Base-by-base conservation (phyloP, 768 basidiomycete genomes). In the Termitomyces titanicus region DNA sequence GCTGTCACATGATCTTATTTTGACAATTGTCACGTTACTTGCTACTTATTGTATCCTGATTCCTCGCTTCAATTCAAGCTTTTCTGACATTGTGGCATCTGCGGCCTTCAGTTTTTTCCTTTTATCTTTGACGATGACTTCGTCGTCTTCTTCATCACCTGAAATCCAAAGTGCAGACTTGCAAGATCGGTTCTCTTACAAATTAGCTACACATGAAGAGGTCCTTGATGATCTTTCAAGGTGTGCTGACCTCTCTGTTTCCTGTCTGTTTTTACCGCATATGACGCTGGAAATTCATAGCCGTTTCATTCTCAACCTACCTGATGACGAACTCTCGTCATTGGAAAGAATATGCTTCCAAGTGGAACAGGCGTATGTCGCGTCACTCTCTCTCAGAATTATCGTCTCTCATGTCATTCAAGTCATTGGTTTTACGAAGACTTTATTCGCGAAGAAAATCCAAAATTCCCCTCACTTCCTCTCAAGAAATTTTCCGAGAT, bases 371-470 rank as follows among this genome's bases (percentile, higher is more conserved):
- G 97, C 96, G 93, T 98, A 68, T 65, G 94, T 79, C 34, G 38
- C 31, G 59, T 45, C 56, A 51, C 59, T 37, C 47, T 46, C 58
- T 40, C 18, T 24, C 47, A 33, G 54, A 55, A 35, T 42, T 57
- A 44, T 54, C 60, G 3, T 50, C 53, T 27, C 45, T 61, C 60
- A 57, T 40, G 47, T 47, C 18, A 39, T 33, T 33, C 66, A 13
- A 97, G 95, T n/a, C 96, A 98, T 69, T 99, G 96, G 96, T 99
- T 92, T 71, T 99, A 99, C 65, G 97, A 98, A 77, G 97, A 99
- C 70, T 98, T 97, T 64, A 86, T 98, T 60, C 90, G 97, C 40
- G 94, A 95, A 68, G 83, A 90, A 71, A 90, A 94, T 54, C 86
- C 88, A 9, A 83, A 84, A 55, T 85, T 98, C 40, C 96, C 94